Evolutionary conservation across 2,329 filamentous ascomycete species (phyloP).

Genomic region (Fonsecaea multimorphosa): DNA sequence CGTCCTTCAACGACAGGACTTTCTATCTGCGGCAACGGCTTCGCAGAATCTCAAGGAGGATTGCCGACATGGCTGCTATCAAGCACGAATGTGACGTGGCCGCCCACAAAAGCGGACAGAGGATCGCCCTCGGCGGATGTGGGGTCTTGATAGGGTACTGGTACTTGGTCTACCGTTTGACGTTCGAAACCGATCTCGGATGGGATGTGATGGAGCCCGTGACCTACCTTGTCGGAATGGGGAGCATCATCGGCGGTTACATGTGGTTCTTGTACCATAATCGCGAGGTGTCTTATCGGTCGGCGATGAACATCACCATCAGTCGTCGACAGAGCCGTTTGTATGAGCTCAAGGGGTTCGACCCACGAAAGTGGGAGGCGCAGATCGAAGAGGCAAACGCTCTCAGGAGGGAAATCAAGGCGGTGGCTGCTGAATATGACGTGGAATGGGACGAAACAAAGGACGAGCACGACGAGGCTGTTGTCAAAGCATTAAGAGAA

Average conservation of each 20-base stretch:
- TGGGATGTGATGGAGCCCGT: constrained; percentile 74
- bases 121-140: constrained; percentile 80
- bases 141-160: constrained; percentile 77
- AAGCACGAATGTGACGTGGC: constrained; percentile 82
- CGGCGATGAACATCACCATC: constrained; percentile 85
- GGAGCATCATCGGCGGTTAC: constrained; percentile 86
- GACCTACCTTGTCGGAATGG: constrained; percentile 69
- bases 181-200: constrained; percentile 74
- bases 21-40: constrained; percentile 82
- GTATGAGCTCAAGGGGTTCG: constrained; percentile 77
- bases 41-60: constrained; percentile 70
- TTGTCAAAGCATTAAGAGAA: constrained; percentile 60
- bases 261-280: constrained; percentile 95
- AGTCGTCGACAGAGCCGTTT: constrained; percentile 76
- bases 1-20: constrained; percentile 87
- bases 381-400: constrained; percentile 80
- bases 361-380: constrained; percentile 76
- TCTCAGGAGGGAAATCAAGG: constrained; percentile 77
- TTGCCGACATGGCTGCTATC: constrained; percentile 72
- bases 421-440: constrained; percentile 83
- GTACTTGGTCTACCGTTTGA: constrained; percentile 74
- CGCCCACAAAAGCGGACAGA: constrained; percentile 77
- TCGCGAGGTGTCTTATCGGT: constrained; percentile 83
- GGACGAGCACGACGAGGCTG: constrained; percentile 71
- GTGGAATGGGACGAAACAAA: constrained; percentile 83